Evolutionary conservation across 1,284 basidiomycete genomes (phyloP).

Genomic region (Ceratobasidium sp.): DNA sequence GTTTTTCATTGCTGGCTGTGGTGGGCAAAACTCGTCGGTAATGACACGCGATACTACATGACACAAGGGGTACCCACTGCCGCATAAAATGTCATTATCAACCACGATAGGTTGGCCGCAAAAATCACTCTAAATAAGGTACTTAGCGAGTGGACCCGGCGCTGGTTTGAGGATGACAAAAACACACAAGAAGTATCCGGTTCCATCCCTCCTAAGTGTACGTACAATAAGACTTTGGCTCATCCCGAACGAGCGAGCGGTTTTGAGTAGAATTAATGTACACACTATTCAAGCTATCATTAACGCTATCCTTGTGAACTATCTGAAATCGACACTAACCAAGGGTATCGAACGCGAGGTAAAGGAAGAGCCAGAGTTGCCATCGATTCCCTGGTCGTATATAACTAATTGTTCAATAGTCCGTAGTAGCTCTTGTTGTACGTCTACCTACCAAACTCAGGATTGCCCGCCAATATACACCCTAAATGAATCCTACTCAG

Average conservation of each 20-base stretch:
- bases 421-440: too few relatives aligned
- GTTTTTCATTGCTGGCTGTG: slow-evolving; percentile 25
- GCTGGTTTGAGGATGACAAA: neutral
- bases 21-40: neutral
- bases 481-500: neutral
- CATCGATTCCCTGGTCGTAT: slow-evolving; percentile 1
- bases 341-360: slow-evolving; percentile 2
- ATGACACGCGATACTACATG: neutral
- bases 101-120: slow-evolving; percentile 23
- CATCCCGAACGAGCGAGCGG: slow-evolving; percentile 13
- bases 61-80: neutral
- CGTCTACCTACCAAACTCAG: neutral
- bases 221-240: slow-evolving; percentile 5
- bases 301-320: neutral
- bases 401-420: neutral
- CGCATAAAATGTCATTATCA: slow-evolving; percentile 18
- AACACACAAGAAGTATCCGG: slow-evolving; percentile 8
- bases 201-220: slow-evolving; percentile 10
- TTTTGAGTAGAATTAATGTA: neutral
- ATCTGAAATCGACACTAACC: neutral
- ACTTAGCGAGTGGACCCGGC: neutral
- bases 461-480: slow-evolving; percentile 14
- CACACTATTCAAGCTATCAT: neutral
- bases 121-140: slow-evolving; percentile 12
- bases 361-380: slow-evolving; percentile 26